These are phyloP conservation scores for Rheum nobile DNA, from an alignment of 148 eudicot species.

Conservation along the genomic window DNA sequence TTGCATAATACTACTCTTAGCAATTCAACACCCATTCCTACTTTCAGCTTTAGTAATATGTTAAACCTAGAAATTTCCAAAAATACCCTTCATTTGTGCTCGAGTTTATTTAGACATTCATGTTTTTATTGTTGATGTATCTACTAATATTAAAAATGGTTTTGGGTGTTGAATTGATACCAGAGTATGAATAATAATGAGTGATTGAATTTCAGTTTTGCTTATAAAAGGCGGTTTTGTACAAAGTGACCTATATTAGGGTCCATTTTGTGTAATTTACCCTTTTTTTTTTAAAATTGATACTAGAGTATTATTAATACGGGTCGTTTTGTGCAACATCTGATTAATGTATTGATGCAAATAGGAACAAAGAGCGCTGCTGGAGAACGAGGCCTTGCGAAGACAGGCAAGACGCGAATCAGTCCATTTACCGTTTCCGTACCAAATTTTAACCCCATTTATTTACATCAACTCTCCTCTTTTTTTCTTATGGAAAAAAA, in stretches of 20 bases:
- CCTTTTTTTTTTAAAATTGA: neutral
- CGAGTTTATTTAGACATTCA: neutral
- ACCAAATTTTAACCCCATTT: neutral
- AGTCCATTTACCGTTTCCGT: neutral
- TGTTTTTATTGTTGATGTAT: neutral
- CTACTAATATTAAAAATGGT: neutral
- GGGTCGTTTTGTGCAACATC: too few relatives aligned
- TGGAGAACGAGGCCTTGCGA: slow-evolving; percentile 55
- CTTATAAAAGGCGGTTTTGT: neutral
- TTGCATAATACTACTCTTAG: too few relatives aligned
- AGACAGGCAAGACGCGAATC: slow-evolving; percentile 33
- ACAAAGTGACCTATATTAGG: neutral
- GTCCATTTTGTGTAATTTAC: neutral
- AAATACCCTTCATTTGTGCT: neutral
- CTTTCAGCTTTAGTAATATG: neutral
- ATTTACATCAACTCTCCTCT: neutral
- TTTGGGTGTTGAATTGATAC: neutral
- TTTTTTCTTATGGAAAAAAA: slow-evolving; percentile 1
- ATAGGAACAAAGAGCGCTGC: slow-evolving; percentile 54
- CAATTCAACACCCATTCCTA: too few relatives aligned
- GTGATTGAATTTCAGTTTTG: too few relatives aligned
- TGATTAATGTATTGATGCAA: neutral
- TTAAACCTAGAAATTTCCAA: neutral
- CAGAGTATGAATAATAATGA: too few relatives aligned
- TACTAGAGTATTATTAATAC: too few relatives aligned